Base-by-base conservation (phyloP, 2,329 filamentous ascomycete species). In the Curvularia sp. region DNA sequence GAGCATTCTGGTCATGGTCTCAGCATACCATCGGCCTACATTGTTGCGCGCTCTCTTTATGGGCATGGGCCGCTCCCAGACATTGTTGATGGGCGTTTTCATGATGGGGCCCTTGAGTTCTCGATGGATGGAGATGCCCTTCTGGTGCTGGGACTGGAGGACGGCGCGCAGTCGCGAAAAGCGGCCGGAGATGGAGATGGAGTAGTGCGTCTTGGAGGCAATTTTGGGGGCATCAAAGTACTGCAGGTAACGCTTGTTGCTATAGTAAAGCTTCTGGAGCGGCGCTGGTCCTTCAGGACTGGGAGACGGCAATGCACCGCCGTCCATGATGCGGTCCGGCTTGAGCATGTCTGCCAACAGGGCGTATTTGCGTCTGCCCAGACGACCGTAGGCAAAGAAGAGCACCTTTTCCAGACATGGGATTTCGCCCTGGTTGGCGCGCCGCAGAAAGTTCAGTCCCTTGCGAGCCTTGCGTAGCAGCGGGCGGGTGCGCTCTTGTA, bases 341-440 rank as follows among this genome's bases (percentile, higher is more conserved):
- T 56, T 59, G 15, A 75, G 59, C 19, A 76, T 52, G 1, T 63
- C 30, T 1, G 60, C 53, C 1, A 74, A 58, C 46, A 88, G 70
- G 9, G 81, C 74, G 57, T 82, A 77, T 64, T 84, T 80, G 30
- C 84, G 78, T 61, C 75, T 80, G 8, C 86, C 86, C 30, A 77
- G 78, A 50, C 87, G 81, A 13, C 85, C 87, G 66, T 88, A 89
- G 13, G 86, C 80, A 57, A 81, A 72, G 30, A 80, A 73, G 19
- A 89, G 74, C 10, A 87, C 77, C 53, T 81, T 83, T 43, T 82
- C 76, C 18, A 89, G 71, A 13, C 81, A 79, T 13, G 73, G 72
- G 13, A 74, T 63, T 51, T 86, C 83, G 59, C 86, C 87, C 57
- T 82, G 75, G 65, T 87, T 88, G 19, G 86, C 86, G 47, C 82